Evolutionary conservation across 1,139 yeast species (phyloP), one percentile per base, ranked within the genome.

Genomic region (Ogataea hybrid): DNA sequence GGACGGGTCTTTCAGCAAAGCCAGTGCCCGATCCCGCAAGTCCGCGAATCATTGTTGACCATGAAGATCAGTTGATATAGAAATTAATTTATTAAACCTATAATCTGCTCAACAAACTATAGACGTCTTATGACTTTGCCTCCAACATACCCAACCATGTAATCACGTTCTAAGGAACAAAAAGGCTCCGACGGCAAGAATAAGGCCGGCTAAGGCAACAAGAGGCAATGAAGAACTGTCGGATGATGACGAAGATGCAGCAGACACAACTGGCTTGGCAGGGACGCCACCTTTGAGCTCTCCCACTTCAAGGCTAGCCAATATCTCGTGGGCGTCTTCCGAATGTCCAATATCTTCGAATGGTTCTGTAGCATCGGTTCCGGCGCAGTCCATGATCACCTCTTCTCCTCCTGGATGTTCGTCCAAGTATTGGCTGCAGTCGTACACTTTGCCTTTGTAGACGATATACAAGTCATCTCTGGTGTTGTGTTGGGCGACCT

Each of bases 391-490:
- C 43, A 84, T 69, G 55, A 92, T 75, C 38, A 92, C 96, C 67
- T 94, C 98, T 67, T 89, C 97, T 62, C 99, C 99, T 71, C 99
- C 99, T 49, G 96, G 96, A 69, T 92, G 99, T 71, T 92, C 97
- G 59, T 90, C 97, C 48, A 90, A 67, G 67, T 90, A 92, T 52
- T 72, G 70, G 43, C 95, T 70, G 49, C 86, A 80, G 65, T 92
- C 89, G 68, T 90, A 92, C 42, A 92, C 97, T 61, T 84, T 85
- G 36, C 95, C 96, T 52, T 88, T 80, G 68, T 88, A 81, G 52
- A 88, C 85, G 68, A 92, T 75, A 96, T 96, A 92, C 53, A 87
- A 74, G 64, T 90, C 96, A 46, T 82, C 88, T 46, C 75, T 69
- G 39, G 84, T 72, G 66, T 75, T 83, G 73, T 92, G 97, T 62